These are phyloP conservation scores for Coemansia sp. DNA, from an alignment of 192 early-diverging fungal species.

Conservation along the genomic window DNA sequence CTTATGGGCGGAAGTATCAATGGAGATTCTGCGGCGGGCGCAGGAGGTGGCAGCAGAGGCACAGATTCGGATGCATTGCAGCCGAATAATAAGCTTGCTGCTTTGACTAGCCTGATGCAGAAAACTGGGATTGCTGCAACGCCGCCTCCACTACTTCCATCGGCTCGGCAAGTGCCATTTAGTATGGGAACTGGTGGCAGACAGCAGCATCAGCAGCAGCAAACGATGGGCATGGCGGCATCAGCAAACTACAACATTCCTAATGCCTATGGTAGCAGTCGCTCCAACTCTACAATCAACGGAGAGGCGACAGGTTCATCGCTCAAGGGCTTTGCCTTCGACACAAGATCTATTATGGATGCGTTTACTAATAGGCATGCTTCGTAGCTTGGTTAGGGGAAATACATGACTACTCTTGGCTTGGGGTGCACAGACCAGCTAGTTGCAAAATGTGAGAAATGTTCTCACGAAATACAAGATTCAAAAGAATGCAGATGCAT, in stretches of 20 bases:
- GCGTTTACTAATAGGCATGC: conserved; percentile 13
- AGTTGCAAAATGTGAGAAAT: no score
- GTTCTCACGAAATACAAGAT: no score
- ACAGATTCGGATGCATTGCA: background rate
- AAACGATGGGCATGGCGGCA: conserved; percentile 1
- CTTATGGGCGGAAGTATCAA: conserved; percentile 31
- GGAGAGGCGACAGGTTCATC: background rate
- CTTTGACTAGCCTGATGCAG: conserved; percentile 51
- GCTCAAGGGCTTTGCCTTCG: conserved; percentile 28
- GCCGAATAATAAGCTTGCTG: conserved; percentile 28
- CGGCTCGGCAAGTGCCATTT: background rate
- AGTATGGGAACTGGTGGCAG: no score
- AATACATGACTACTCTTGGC: no score
- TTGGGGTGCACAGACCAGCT: no score
- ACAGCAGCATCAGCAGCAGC: conserved; percentile 12
- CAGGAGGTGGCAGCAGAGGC: conserved; percentile 5
- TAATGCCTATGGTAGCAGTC: background rate
- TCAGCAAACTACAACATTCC: background rate
- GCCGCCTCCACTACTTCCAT: conserved; percentile 9
- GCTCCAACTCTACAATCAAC: background rate
- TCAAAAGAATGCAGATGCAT: no score
- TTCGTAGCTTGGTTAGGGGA: no score
- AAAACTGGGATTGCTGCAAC: conserved; percentile 35
- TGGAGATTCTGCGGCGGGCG: background rate
- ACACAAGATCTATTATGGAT: conserved; percentile 37